Conservation (phyloP, 2,329 filamentous ascomycete genomes). For the Hypoxylon sp. region DNA sequence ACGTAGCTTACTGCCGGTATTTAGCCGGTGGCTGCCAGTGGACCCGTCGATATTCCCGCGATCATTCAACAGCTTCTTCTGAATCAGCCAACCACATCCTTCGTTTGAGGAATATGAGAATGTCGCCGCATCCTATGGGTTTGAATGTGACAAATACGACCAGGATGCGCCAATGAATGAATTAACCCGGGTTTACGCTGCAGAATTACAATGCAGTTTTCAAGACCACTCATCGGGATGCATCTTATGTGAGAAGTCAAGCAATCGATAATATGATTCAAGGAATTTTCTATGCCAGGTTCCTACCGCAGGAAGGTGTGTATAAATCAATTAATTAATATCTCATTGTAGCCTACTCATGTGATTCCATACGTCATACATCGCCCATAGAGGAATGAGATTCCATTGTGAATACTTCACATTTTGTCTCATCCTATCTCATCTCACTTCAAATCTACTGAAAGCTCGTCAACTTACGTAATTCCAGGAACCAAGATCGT, state of each 20-base stretch:
- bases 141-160: not conserved
- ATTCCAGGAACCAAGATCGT: constrained; percentile 72
- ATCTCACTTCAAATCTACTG: constrained; percentile 2
- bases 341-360: not conserved
- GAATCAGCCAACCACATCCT: constrained; percentile 19
- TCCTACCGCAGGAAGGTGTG: constrained; percentile 75
- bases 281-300: constrained; percentile 79
- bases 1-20: constrained; percentile 23
- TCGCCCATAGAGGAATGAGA: not conserved
- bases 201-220: constrained; percentile 9
- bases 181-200: not conserved
- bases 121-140: constrained; percentile 6
- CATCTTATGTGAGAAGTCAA: constrained; percentile 17
- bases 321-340: not conserved
- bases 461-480: constrained; percentile 38
- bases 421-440: constrained; percentile 15
- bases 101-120: constrained; percentile 18
- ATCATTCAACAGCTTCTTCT: not conserved
- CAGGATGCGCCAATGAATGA: not conserved
- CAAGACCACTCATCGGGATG: not conserved
- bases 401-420: not conserved
- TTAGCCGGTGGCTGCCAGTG: constrained; percentile 27
- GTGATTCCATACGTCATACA: not conserved
- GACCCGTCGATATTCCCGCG: not conserved
- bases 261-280: constrained; percentile 70